Conservation (phyloP, 176 grass and related monocot genomes). For the Carex parvula region DNA sequence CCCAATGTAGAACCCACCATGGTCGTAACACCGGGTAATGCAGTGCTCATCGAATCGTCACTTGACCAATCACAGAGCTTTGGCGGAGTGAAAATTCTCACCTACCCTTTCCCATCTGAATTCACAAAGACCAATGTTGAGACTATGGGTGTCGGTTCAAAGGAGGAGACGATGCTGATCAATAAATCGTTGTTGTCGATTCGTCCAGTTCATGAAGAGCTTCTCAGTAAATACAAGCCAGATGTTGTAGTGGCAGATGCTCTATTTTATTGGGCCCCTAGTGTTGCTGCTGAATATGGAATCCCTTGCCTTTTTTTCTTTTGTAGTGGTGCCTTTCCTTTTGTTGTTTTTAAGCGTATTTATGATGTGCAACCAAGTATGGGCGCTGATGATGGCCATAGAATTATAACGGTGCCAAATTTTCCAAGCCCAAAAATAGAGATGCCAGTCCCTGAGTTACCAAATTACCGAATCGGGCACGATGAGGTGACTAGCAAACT, state of each 20-base stretch:
- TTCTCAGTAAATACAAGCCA: conserved; percentile 41
- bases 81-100: conserved; percentile 15
- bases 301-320: conserved; percentile 50
- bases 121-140: conserved; percentile 34
- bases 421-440: conserved; percentile 40
- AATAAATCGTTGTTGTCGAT: conserved; percentile 24
- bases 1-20: conserved; percentile 27
- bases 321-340: conserved; percentile 43
- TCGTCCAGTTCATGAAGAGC: conserved; percentile 18
- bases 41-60: background rate
- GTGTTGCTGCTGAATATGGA: conserved; percentile 40
- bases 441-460: conserved; percentile 55
- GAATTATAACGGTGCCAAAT: conserved; percentile 25
- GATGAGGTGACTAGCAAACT: conserved; percentile 28
- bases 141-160: conserved; percentile 26
- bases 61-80: background rate
- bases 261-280: conserved; percentile 35
- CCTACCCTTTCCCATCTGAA: conserved; percentile 48
- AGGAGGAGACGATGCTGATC: conserved; percentile 28
- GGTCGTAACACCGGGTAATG: conserved; percentile 27
- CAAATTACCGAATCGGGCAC: conserved; percentile 28
- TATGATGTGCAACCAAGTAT: conserved; percentile 29
- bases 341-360: conserved; percentile 44
- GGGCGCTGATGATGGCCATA: background rate
- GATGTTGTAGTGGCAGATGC: conserved; percentile 54